phyloP scores from a whole-genome alignment of 768 basidiomycete genomes.

The Kwoniella mangroviensis region DNA sequence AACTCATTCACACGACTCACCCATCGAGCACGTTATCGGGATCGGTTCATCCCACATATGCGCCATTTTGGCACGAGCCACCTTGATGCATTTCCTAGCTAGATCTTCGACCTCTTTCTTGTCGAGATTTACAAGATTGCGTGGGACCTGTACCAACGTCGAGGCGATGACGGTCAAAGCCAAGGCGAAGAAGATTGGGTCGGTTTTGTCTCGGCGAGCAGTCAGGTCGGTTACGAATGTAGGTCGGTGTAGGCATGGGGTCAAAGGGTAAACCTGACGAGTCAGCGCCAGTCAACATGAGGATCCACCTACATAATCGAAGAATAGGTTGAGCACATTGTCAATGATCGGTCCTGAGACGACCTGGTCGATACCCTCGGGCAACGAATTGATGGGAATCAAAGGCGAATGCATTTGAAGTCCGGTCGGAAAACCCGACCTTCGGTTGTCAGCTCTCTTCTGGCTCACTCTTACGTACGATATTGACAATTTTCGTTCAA shows the following conservation, averaged over 20 bases:
- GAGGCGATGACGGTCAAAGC: slow-evolving; percentile 70
- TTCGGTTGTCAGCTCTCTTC: not conserved
- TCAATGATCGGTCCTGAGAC: slow-evolving; percentile 35
- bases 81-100: slow-evolving; percentile 77
- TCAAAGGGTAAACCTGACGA: slow-evolving; percentile 75
- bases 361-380: slow-evolving; percentile 44
- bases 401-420: slow-evolving; percentile 21
- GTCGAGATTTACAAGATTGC: slow-evolving; percentile 79
- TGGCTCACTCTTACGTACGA: slow-evolving; percentile 1
- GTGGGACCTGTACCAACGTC: slow-evolving; percentile 86
- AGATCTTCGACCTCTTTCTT: slow-evolving; percentile 79
- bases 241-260: slow-evolving; percentile 88
- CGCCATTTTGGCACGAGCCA: slow-evolving; percentile 44
- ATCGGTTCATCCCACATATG: slow-evolving; percentile 42
- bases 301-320: slow-evolving; percentile 43
- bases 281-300: not conserved
- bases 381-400: slow-evolving; percentile 6
- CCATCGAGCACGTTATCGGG: slow-evolving; percentile 32
- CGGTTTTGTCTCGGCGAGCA: slow-evolving; percentile 70
- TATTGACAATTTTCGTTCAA: slow-evolving; percentile 12
- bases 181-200: slow-evolving; percentile 49
- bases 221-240: slow-evolving; percentile 90
- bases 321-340: slow-evolving; percentile 43
- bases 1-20: slow-evolving; percentile 23
- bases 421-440: slow-evolving; percentile 15